Evolutionary conservation across 208 protist species (phyloP).

Genomic region (Leptomonas pyrrhocoris): DNA sequence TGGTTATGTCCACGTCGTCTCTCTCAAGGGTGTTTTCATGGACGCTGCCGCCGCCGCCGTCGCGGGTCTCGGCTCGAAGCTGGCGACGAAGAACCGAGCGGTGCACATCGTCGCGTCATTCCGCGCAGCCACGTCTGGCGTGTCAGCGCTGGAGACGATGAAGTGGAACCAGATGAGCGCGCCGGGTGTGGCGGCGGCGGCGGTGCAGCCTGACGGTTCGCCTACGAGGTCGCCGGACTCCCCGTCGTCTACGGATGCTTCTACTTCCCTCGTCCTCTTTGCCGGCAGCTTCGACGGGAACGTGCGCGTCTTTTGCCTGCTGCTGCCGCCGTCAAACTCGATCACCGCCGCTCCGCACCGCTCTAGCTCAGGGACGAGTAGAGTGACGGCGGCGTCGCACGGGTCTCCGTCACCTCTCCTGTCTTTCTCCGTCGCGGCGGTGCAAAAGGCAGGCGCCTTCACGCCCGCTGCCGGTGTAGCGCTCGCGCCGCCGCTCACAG

Average conservation of each 20-base stretch:
- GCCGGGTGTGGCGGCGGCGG: not conserved
- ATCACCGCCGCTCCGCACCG: not conserved
- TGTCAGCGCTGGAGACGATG: slow-evolving; percentile 21
- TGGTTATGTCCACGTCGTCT: slow-evolving; percentile 26
- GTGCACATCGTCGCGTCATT: slow-evolving; percentile 27
- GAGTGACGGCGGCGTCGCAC: not conserved
- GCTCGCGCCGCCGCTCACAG: not conserved
- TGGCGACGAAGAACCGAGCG: slow-evolving; percentile 6
- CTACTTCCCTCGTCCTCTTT: slow-evolving; percentile 31
- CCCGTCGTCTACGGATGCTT: not conserved
- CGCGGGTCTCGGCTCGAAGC: not conserved
- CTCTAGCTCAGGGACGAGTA: not conserved
- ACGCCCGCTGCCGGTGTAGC: not conserved
- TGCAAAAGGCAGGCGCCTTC: not conserved
- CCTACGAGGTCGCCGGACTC: not conserved
- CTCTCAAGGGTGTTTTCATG: slow-evolving; percentile 12
- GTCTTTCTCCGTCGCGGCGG: not conserved
- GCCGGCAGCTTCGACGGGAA: slow-evolving; percentile 62
- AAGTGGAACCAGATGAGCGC: not conserved
- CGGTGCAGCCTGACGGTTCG: not conserved
- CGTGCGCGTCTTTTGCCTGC: slow-evolving; percentile 64
- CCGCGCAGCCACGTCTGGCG: slow-evolving; percentile 22
- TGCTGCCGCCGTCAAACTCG: not conserved
- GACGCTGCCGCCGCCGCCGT: slow-evolving; percentile 7
- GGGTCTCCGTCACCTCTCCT: not conserved